Evolutionary conservation across 306 rosid species (phyloP).

Genomic region (Amphicarpaea edgeworthii): DNA sequence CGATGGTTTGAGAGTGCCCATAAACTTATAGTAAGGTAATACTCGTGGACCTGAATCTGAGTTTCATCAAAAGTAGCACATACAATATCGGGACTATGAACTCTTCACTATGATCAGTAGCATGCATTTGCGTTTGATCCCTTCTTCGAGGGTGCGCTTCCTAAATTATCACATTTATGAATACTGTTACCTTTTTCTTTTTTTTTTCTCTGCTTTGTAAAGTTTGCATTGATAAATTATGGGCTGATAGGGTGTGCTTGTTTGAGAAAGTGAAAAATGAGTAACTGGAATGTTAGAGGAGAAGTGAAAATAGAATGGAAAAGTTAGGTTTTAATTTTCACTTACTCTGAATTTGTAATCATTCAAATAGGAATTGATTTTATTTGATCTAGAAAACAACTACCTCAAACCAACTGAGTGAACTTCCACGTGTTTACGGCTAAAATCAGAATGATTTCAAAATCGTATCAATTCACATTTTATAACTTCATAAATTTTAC

Average conservation of each 20-base stretch:
- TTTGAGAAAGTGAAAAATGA: neutral
- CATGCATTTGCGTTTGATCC: constrained; percentile 23
- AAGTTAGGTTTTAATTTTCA: constrained; percentile 2
- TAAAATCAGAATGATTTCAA: too few species aligned
- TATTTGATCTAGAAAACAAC: too few species aligned
- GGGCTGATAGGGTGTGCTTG: neutral
- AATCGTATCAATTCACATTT: too few species aligned
- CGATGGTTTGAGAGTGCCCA: constrained; percentile 83
- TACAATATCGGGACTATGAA: constrained; percentile 2
- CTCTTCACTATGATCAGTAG: constrained; percentile 27
- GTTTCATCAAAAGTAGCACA: neutral
- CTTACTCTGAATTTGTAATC: neutral
- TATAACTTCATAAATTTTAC: too few species aligned
- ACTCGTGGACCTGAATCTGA: constrained; percentile 7
- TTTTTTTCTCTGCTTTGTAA: neutral
- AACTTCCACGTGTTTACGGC: too few species aligned
- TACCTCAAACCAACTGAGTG: too few species aligned
- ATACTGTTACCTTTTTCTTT: neutral
- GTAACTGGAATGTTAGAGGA: neutral
- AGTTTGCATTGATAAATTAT: constrained; percentile 11
- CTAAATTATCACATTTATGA: constrained; percentile 16
- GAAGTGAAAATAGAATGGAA: constrained; percentile 14
- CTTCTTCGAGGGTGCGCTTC: constrained; percentile 10
- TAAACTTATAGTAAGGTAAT: constrained; percentile 62
- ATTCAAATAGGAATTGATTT: too few species aligned